Evolutionary conservation across 106 monocot genomes (phyloP).

Genomic region (Gastrodia elata): DNA sequence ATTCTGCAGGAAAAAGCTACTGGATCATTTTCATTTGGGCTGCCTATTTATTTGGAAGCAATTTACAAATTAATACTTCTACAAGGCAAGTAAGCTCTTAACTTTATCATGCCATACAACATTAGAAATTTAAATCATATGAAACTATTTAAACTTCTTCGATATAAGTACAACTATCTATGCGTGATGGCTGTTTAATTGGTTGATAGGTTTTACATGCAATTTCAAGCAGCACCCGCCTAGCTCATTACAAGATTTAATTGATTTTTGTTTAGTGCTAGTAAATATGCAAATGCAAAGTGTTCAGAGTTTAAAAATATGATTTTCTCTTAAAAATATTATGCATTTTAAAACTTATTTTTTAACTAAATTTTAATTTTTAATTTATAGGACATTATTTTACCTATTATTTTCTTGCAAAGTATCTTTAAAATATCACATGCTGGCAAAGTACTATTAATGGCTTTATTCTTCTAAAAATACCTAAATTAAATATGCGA

Average conservation of each 20-base stretch:
- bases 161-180: neutral
- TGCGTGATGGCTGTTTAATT: neutral
- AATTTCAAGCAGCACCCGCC: neutral
- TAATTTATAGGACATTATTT: neutral
- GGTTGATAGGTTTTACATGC: neutral
- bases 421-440: neutral
- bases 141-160: neutral
- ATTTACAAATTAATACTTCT: constrained; percentile 61
- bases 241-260: neutral
- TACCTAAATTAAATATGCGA: neutral
- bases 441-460: neutral
- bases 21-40: constrained; percentile 31
- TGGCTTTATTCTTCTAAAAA: neutral
- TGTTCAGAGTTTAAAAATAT: neutral
- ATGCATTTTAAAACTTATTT: neutral
- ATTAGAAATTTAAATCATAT: neutral
- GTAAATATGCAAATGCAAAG: neutral
- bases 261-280: neutral
- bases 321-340: neutral
- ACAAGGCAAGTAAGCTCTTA: constrained; percentile 28
- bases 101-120: neutral
- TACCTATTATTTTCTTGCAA: neutral
- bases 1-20: constrained; percentile 38
- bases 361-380: neutral
- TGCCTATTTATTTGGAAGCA: constrained; percentile 57